These are phyloP conservation scores for Tilletia horrida DNA, from an alignment of 1,284 basidiomycete species.

Conservation along the genomic window DNA sequence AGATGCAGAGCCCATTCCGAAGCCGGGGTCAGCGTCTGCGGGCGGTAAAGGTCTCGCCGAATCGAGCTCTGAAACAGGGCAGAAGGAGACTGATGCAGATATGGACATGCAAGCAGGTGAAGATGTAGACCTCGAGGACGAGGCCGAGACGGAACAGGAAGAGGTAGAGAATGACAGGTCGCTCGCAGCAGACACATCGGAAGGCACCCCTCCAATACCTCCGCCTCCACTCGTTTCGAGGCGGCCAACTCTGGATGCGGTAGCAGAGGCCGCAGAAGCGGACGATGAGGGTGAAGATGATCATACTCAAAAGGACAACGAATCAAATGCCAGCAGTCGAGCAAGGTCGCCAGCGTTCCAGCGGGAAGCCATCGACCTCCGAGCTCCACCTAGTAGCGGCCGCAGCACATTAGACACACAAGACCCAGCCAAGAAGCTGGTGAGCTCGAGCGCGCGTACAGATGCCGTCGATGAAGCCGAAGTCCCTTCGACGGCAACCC, in stretches of 20 bases:
- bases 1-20: not conserved
- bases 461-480: no score
- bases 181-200: not conserved
- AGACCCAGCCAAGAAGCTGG: no score
- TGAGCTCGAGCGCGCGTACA: no score
- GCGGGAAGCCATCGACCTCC: no score
- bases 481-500: no score
- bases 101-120: no score
- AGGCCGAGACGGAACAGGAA: not conserved
- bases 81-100: no score
- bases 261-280: slow-evolving; percentile 2
- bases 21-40: not conserved
- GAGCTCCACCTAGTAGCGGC: no score
- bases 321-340: not conserved
- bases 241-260: slow-evolving; percentile 6
- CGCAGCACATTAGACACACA: no score
- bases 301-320: not conserved
- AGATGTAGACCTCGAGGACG: no score
- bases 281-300: not conserved
- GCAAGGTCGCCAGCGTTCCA: no score
- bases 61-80: no score
- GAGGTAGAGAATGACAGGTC: not conserved
- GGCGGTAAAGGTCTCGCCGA: not conserved
- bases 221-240: not conserved
- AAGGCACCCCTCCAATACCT: not conserved